Evolutionary conservation across 2,329 filamentous ascomycete species (phyloP).

Genomic region (Colletotrichum horii): DNA sequence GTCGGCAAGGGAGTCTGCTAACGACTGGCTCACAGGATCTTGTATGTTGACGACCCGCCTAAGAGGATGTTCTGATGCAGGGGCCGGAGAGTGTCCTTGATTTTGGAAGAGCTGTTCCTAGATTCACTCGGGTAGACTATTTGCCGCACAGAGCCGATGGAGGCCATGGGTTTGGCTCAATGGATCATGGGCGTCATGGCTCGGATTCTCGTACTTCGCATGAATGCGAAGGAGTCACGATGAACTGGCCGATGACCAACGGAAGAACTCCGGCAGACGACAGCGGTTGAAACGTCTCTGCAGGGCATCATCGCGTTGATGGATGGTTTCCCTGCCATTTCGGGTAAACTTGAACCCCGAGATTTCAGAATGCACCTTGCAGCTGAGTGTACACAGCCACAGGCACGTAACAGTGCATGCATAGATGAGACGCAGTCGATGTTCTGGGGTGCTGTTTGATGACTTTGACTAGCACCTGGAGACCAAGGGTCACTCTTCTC

Average conservation of each 20-base stretch:
- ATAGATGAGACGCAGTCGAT: not conserved
- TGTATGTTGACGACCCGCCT: not conserved
- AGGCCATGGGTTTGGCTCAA: too few species aligned
- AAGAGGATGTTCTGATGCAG: not conserved
- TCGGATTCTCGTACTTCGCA: not conserved
- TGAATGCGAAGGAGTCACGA: not conserved
- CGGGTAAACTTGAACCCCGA: not conserved
- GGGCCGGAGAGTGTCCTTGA: not conserved
- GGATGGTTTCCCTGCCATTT: not conserved
- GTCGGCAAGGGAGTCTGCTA: not conserved
- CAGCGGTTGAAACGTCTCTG: not conserved
- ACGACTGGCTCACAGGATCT: not conserved
- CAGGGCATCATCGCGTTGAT: not conserved
- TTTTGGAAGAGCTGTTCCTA: not conserved
- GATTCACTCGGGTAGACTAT: not conserved
- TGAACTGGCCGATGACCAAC: not conserved
- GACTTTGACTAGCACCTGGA: not conserved
- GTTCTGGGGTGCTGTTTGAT: not conserved
- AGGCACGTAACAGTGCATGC: not conserved
- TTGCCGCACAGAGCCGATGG: not conserved
- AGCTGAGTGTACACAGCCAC: not conserved
- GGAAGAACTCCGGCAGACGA: not conserved
- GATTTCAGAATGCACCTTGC: not conserved
- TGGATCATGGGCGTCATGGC: not conserved
- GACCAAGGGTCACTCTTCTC: too few species aligned